phyloP scores from a whole-genome alignment of 2,329 filamentous ascomycete species.

The Verticillium albo-atrum region DNA sequence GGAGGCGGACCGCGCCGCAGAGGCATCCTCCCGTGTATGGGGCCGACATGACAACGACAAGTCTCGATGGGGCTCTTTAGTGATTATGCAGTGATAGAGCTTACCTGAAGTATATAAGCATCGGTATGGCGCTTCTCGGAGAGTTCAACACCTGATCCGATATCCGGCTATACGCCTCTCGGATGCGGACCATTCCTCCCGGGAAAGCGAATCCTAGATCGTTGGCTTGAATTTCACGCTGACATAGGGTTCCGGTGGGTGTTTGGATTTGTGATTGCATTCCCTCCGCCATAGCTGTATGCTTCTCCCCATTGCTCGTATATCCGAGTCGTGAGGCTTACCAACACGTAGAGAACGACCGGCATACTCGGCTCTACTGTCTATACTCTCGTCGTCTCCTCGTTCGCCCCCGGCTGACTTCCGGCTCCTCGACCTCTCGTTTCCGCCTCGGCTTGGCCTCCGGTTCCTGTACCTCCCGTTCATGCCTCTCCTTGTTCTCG shows the following conservation, averaged over 20 bases:
- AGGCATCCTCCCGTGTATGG: slow-evolving; percentile 9
- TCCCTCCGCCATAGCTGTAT: too few relatives aligned
- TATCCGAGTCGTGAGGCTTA: too few relatives aligned
- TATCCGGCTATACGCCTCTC: not conserved
- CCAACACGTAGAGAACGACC: not conserved
- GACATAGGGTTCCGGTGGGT: not conserved
- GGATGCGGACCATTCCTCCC: too few relatives aligned
- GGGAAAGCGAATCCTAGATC: not conserved
- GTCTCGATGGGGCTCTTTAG: not conserved
- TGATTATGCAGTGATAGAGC: not conserved
- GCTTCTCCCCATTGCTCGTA: too few relatives aligned
- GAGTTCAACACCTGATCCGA: not conserved
- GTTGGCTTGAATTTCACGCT: not conserved
- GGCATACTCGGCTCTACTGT: not conserved
- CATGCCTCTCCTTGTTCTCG: not conserved
- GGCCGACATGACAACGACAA: slow-evolving; percentile 4
- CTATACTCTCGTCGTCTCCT: not conserved
- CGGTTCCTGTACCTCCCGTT: not conserved
- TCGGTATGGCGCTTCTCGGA: not conserved
- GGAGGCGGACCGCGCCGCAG: slow-evolving; percentile 9
- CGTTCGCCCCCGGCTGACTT: not conserved
- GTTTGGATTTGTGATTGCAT: too few relatives aligned
- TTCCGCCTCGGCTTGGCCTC: not conserved
- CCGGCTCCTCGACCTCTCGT: not conserved
- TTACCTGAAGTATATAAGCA: not conserved